A percentile compares a stretch with the other conserved stretches of the same genome.
These are phyloP conservation scores for Cystobasidiaceae sp. DNA, from an alignment of 1,284 basidiomycete species.

Conservation along the genomic window DNA sequence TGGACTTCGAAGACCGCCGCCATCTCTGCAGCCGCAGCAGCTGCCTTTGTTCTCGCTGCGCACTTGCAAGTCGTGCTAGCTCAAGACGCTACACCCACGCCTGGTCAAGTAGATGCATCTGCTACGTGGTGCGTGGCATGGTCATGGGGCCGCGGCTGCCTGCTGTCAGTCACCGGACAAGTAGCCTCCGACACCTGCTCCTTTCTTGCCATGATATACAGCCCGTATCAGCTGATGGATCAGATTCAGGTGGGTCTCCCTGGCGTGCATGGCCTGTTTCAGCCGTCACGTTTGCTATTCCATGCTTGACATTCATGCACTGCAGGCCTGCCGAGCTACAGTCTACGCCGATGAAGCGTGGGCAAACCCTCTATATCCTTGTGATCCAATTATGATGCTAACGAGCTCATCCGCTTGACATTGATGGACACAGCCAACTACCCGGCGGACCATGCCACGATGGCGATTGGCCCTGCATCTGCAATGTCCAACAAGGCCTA, in stretches of 20 bases:
- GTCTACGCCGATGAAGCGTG: conserved; percentile 25
- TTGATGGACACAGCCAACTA: neutral
- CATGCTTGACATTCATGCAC: neutral
- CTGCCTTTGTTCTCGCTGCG: too few relatives aligned
- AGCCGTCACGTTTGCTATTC: too few relatives aligned
- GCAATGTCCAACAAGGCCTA: conserved; percentile 26
- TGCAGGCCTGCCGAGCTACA: conserved; percentile 12
- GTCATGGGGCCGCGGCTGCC: neutral
- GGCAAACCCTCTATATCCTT: neutral
- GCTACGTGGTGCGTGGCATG: neutral
- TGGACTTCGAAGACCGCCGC: too few relatives aligned
- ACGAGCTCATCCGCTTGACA: neutral
- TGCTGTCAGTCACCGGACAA: too few relatives aligned
- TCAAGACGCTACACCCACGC: neutral
- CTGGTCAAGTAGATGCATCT: neutral
- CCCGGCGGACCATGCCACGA: conserved; percentile 19
- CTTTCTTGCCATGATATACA: neutral
- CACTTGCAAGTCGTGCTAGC: neutral
- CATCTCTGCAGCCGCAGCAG: too few relatives aligned
- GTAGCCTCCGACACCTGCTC: too few relatives aligned
- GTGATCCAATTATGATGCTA: neutral
- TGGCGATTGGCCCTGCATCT: conserved; percentile 20
- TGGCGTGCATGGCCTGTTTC: too few relatives aligned
- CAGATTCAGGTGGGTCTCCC: conserved; percentile 27
- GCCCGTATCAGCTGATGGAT: neutral